Evolutionary conservation across 129 eudicot genomes (phyloP).

Genomic region (Apium graveolens): DNA sequence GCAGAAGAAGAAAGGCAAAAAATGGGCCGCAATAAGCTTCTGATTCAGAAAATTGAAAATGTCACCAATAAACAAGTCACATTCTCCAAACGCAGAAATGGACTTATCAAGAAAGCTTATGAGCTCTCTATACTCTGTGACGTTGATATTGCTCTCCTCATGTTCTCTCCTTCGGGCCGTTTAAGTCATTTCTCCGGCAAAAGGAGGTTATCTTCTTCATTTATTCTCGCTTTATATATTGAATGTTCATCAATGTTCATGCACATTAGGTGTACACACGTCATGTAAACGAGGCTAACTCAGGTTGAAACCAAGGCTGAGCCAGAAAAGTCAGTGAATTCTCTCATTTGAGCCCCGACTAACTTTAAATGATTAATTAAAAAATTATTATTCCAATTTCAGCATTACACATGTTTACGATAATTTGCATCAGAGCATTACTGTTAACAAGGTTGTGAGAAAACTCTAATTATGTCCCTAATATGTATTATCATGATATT

Average conservation of each 20-base stretch:
- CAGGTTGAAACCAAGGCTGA: too few species aligned
- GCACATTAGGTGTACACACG: neutral
- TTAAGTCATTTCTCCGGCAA: constrained; percentile 69
- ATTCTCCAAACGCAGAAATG: constrained; percentile 78
- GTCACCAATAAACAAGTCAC: constrained; percentile 66
- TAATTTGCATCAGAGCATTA: too few species aligned
- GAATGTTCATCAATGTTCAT: too few species aligned
- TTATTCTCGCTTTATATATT: neutral
- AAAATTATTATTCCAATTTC: too few species aligned
- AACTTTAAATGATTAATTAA: too few species aligned
- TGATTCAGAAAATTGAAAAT: constrained; percentile 67
- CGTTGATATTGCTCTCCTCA: constrained; percentile 67
- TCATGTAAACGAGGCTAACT: neutral
- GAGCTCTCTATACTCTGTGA: constrained; percentile 73
- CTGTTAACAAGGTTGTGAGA: neutral
- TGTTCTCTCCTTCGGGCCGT: constrained; percentile 74
- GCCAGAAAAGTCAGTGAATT: too few species aligned
- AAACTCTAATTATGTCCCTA: neutral
- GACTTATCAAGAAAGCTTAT: constrained; percentile 78
- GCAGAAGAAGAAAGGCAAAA: constrained; percentile 2
- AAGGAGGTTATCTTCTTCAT: constrained; percentile 32
- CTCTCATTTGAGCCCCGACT: too few species aligned
- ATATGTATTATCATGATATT: neutral
- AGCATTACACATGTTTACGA: too few species aligned
- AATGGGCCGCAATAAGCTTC: constrained; percentile 84